Evolutionary conservation across 2,329 filamentous ascomycete genomes (phyloP).

Genomic region (Xylaria sp.): DNA sequence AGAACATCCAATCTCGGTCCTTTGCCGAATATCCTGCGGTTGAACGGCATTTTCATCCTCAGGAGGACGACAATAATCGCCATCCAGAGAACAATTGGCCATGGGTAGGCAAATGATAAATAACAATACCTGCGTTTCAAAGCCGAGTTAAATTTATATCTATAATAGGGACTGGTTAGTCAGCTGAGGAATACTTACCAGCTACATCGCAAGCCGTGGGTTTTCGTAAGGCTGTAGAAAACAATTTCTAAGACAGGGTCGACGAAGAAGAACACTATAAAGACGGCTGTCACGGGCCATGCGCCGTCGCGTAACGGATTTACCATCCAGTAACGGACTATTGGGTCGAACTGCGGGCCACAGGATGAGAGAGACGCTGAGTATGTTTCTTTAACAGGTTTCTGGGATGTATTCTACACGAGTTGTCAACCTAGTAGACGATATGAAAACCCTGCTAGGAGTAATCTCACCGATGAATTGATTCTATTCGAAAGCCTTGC

Average conservation of each 20-base stretch:
- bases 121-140: constrained; percentile 22
- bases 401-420: neutral
- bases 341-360: constrained; percentile 13
- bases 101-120: constrained; percentile 7
- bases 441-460: neutral
- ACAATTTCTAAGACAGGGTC: constrained; percentile 3
- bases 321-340: constrained; percentile 29
- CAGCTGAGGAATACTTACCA: neutral
- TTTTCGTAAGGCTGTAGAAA: constrained; percentile 10
- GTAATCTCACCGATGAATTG: neutral
- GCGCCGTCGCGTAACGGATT: constrained; percentile 16
- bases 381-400: neutral
- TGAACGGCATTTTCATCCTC: constrained; percentile 17
- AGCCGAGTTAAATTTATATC: neutral
- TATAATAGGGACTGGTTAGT: neutral
- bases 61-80: constrained; percentile 1
- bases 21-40: constrained; percentile 16
- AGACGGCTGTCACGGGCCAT: constrained; percentile 4
- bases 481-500: constrained; percentile 6
- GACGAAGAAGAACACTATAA: constrained; percentile 5
- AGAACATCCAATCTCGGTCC: constrained; percentile 21
- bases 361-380: neutral
- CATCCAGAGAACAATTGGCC: constrained; percentile 11
- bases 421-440: neutral
- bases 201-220: constrained; percentile 12